Evolutionary conservation across 2,329 filamentous ascomycete species (phyloP).

Genomic region (Aureobasidium sp.): DNA sequence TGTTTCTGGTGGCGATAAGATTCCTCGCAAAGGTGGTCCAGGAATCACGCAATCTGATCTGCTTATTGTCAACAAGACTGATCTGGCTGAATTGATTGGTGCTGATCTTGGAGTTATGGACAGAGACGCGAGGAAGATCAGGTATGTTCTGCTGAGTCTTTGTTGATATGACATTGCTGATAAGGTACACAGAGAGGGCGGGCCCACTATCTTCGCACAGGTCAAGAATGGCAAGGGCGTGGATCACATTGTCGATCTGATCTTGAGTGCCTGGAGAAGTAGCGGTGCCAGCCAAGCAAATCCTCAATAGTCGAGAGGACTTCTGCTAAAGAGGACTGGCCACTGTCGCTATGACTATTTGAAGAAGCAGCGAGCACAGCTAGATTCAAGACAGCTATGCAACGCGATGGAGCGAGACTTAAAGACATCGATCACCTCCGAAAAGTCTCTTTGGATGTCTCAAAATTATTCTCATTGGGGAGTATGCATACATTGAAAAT

Average conservation of each 20-base stretch:
- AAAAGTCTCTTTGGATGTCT: no score
- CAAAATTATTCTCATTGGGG: neutral
- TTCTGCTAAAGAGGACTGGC: neutral
- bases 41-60: slow-evolving; percentile 96
- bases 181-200: slow-evolving; percentile 61
- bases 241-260: slow-evolving; percentile 78
- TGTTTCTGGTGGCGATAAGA: slow-evolving; percentile 92
- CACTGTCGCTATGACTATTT: neutral
- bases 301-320: slow-evolving; percentile 1
- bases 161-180: neutral
- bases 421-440: neutral
- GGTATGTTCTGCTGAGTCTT: slow-evolving; percentile 21
- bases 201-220: slow-evolving; percentile 91
- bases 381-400: no score
- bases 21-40: slow-evolving; percentile 89
- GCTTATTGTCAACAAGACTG: slow-evolving; percentile 94
- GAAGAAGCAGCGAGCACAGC: neutral
- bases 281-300: slow-evolving; percentile 59
- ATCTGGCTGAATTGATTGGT: slow-evolving; percentile 82
- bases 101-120: slow-evolving; percentile 93
- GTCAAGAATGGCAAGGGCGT: slow-evolving; percentile 89
- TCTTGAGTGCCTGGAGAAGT: slow-evolving; percentile 85
- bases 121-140: slow-evolving; percentile 83
- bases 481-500: neutral
- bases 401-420: neutral